phyloP scores from a whole-genome alignment of 192 early-diverging fungal species.

The Coemansia sp. region DNA sequence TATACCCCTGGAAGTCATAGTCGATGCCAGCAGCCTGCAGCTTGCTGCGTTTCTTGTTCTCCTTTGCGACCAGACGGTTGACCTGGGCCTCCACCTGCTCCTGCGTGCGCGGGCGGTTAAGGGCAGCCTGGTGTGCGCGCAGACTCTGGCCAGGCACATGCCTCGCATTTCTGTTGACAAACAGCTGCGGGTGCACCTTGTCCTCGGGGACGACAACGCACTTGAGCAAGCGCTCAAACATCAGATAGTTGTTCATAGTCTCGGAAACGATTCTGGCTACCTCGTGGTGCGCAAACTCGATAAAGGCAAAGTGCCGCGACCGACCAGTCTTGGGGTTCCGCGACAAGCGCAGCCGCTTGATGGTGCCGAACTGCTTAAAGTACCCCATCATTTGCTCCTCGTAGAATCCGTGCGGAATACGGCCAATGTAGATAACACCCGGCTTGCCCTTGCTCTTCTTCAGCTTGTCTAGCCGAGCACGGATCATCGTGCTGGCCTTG shows the following conservation, averaged over 20 bases:
- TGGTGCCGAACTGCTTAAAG: constrained; percentile 92
- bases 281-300: constrained; percentile 81
- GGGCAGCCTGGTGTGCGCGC: constrained; percentile 49
- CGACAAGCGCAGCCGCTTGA: constrained; percentile 76
- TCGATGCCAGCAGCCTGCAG: constrained; percentile 78
- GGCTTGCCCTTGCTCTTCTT: constrained; percentile 11
- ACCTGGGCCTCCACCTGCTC: constrained; percentile 54
- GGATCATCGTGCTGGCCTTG: constrained; percentile 11
- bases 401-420: constrained; percentile 96
- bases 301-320: constrained; percentile 94
- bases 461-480: constrained; percentile 6
- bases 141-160: constrained; percentile 15
- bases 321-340: constrained; percentile 91
- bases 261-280: constrained; percentile 92
- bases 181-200: constrained; percentile 75
- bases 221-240: constrained; percentile 78
- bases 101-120: constrained; percentile 66
- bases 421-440: constrained; percentile 87
- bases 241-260: constrained; percentile 96
- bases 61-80: constrained; percentile 58
- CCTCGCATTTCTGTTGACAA: constrained; percentile 64
- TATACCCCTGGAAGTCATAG: constrained; percentile 87
- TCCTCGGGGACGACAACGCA: constrained; percentile 75
- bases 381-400: constrained; percentile 90
- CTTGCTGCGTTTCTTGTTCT: constrained; percentile 64